phyloP scores from a whole-genome alignment of 1,284 basidiomycete species.

The Trichosporon sp. region DNA sequence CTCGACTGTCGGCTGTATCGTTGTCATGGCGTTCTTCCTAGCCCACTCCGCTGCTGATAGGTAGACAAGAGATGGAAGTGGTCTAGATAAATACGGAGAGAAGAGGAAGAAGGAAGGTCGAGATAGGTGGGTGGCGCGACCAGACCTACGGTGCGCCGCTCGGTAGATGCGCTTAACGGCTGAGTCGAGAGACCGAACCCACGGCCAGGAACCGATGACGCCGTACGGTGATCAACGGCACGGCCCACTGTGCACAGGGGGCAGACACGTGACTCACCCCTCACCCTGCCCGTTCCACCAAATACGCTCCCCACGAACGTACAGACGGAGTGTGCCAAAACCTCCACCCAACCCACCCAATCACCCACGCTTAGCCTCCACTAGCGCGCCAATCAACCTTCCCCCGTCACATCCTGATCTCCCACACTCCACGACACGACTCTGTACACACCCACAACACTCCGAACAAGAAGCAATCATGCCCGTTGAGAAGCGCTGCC shows the following conservation, averaged over 20 bases:
- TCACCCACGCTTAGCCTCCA: background rate
- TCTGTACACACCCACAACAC: background rate
- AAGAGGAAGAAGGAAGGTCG: background rate
- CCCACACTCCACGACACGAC: background rate
- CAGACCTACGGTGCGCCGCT: background rate
- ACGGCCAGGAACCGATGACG: background rate
- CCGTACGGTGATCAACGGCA: background rate
- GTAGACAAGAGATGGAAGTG: no score
- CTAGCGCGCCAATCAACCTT: background rate
- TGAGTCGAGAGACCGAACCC: background rate
- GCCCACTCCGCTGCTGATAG: background rate
- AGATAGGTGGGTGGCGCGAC: background rate
- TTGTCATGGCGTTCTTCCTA: background rate
- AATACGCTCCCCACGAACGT: background rate
- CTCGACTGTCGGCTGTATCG: constrained; percentile 14
- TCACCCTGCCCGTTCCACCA: background rate
- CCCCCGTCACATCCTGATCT: background rate
- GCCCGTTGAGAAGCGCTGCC: constrained; percentile 64
- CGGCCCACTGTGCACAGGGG: background rate
- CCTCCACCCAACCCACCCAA: no score
- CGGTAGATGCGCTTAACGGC: background rate
- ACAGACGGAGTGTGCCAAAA: no score
- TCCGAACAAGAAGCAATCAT: background rate
- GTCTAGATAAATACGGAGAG: background rate
- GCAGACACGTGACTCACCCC: background rate